Conservation (phyloP, 169 alveolate genomes). For the Theileria parva region DNA sequence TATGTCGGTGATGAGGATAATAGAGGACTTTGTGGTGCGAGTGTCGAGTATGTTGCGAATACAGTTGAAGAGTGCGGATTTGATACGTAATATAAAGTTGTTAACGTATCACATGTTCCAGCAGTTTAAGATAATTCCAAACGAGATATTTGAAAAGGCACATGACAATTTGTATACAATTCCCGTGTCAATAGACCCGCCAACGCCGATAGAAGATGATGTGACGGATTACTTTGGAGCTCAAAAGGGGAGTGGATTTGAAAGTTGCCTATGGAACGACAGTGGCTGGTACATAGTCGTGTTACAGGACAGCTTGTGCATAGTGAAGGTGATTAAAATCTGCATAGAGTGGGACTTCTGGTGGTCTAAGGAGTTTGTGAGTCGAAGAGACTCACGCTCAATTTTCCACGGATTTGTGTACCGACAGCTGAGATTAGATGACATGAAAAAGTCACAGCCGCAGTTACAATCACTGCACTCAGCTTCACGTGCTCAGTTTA, state of each 20-base stretch:
- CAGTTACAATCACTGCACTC: not conserved
- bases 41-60: slow-evolving; percentile 10
- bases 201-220: slow-evolving; percentile 36
- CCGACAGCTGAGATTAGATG: slow-evolving; percentile 37
- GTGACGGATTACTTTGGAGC: not conserved
- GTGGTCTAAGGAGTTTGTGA: slow-evolving; percentile 85
- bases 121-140: slow-evolving; percentile 25
- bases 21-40: not conserved
- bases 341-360: slow-evolving; percentile 85
- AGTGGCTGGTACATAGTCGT: slow-evolving; percentile 65
- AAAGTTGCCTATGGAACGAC: slow-evolving; percentile 55
- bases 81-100: not conserved
- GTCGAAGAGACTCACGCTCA: slow-evolving; percentile 84
- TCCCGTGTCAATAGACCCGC: slow-evolving; percentile 65
- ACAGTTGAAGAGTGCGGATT: slow-evolving; percentile 5
- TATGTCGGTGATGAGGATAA: not conserved
- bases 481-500: not conserved
- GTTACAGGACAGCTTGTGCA: slow-evolving; percentile 76
- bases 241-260: slow-evolving; percentile 16
- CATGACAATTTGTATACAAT: slow-evolving; percentile 54
- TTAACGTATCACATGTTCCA: slow-evolving; percentile 38
- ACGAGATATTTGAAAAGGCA: slow-evolving; percentile 31
- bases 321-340: slow-evolving; percentile 77
- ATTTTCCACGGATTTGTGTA: slow-evolving; percentile 73
- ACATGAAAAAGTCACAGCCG: not conserved